These are phyloP conservation scores for Irineochytrium annulatum DNA, from an alignment of 192 early-diverging fungal species.

Conservation along the genomic window DNA sequence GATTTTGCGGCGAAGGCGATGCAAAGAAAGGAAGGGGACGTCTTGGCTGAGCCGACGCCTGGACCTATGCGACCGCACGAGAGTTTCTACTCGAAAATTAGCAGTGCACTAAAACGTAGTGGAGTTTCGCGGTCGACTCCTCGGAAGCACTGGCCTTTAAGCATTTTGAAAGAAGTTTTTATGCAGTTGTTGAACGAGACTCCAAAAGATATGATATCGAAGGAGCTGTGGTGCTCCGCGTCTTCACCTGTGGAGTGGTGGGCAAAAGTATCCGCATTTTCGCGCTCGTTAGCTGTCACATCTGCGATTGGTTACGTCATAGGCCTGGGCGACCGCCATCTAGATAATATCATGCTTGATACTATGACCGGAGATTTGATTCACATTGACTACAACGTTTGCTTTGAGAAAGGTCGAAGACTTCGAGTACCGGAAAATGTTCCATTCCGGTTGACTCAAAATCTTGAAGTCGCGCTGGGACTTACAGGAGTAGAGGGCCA, in stretches of 20 bases:
- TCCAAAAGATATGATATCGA: constrained; percentile 59
- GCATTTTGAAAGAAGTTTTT: constrained; percentile 53
- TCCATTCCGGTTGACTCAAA: constrained; percentile 71
- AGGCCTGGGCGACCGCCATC: constrained; percentile 69
- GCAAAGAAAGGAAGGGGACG: constrained; percentile 41
- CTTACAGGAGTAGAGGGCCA: constrained; percentile 37
- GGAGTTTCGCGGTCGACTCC: constrained; percentile 50
- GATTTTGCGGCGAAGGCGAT: constrained; percentile 58
- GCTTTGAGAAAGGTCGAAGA: constrained; percentile 63
- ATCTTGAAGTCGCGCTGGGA: constrained; percentile 36
- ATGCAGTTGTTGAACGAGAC: constrained; percentile 60
- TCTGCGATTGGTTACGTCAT: constrained; percentile 64
- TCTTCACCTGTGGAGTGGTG: constrained; percentile 28
- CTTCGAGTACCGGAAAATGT: constrained; percentile 68
- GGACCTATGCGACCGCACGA: constrained; percentile 41
- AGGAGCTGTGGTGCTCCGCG: constrained; percentile 63
- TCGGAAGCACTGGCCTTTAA: constrained; percentile 66
- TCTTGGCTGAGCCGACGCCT: constrained; percentile 22
- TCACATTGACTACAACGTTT: constrained; percentile 75
- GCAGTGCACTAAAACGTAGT: constrained; percentile 47
- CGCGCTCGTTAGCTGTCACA: constrained; percentile 52
- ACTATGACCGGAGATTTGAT: constrained; percentile 45
- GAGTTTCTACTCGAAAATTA: constrained; percentile 37
- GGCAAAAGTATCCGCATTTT: constrained; percentile 36
- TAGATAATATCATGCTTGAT: constrained; percentile 70